phyloP scores from a whole-genome alignment of 2,329 filamentous ascomycete genomes.

The Paecilomyces formosus region DNA sequence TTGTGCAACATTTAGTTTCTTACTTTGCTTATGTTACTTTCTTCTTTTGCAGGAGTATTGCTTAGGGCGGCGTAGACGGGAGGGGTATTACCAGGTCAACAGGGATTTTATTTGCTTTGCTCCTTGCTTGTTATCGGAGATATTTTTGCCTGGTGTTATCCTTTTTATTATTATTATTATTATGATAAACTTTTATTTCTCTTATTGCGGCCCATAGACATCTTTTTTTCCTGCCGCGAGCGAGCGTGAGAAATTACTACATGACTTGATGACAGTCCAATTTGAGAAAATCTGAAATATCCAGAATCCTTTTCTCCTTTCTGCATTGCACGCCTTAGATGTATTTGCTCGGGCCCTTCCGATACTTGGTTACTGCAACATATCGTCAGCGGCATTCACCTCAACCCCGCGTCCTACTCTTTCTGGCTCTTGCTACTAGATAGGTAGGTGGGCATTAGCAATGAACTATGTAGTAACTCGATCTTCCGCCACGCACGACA shows the following conservation, averaged over 20 bases:
- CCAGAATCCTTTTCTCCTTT: neutral
- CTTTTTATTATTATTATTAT: neutral
- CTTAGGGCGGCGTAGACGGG: neutral
- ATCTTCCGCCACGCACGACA: no score
- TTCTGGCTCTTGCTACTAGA: no score
- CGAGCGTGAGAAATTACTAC: neutral
- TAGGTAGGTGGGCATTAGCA: no score
- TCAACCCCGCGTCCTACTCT: neutral
- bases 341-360: neutral
- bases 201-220: neutral
- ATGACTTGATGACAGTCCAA: neutral
- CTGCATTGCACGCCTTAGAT: neutral
- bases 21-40: neutral
- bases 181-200: neutral
- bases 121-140: neutral
- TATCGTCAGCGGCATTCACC: neutral
- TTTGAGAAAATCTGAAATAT: neutral
- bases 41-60: neutral
- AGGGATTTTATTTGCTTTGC: neutral
- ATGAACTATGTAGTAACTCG: no score
- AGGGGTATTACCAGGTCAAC: neutral
- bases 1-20: neutral
- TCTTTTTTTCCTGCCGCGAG: neutral
- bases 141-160: neutral
- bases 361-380: neutral